Base-by-base conservation (phyloP, 2,329 filamentous ascomycete genomes). In the Aureobasidium vineae region DNA sequence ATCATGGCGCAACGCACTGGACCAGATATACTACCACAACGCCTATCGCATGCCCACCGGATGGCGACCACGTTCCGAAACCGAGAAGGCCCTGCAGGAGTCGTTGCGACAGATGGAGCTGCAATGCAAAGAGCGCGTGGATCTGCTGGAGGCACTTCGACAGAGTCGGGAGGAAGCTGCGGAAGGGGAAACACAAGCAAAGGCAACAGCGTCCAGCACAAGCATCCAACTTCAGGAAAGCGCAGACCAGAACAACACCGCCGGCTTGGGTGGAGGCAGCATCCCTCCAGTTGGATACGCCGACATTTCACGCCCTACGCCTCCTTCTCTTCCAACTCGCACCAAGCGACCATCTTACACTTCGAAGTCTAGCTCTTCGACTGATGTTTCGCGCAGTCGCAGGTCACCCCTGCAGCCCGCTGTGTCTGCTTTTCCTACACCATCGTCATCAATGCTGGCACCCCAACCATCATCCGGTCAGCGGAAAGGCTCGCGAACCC, bases 91-190 rank as follows among this genome's bases (percentile, higher is more conserved):
- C 2, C 79, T 98, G 66, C 85, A 90, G 65, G 90, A 95, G 66
- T 96, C 92, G 57, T 79, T 98, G 68, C 86, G 87, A 67, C 85
- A 92, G 73, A 85, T 98, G 74, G 92, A 98, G 75, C 76, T 93
- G 69, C 94, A 97, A 78, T 97, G 93, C 78, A 94, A 95, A 77
- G 94, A 98, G 78, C 86, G 93, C 57, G 91, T 97, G 60, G 92
- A 97, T 75, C 82, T 98, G 40, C 83, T 98, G 7, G 90, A 95
- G 74, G 90, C 93, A 7, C 80, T 98, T 66, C 86, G 88, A 68
- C 82, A 90, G 70, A 89, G 86, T 72, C 80, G 85, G 38, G 73
- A 80, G 69, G 76, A 78, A 73, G 33, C 53, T 13, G n/a, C 65
- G 4, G 61, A 43, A 11, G 19, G 3, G 13, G 47, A 43, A 38